Percentiles rank a stretch among this genome's conserved stretches.
Conservation (phyloP, 192 early-diverging fungal genomes). For the Mortierella alpina region DNA sequence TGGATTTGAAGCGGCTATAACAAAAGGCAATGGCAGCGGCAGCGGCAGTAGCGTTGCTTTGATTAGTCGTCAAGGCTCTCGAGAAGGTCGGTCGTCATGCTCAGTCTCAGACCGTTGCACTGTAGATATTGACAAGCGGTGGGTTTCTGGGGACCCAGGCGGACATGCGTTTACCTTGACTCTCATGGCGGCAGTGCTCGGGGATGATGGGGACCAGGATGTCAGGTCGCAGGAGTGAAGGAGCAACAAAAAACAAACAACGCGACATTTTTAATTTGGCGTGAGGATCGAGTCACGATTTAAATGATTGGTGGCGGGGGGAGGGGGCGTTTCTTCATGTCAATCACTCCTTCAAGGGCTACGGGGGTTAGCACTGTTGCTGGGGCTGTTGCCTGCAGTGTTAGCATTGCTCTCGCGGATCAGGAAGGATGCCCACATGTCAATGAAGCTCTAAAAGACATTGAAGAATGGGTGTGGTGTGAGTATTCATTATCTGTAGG, state of each 20-base stretch:
- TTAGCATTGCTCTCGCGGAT: slow-evolving; percentile 69
- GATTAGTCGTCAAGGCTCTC: too few relatives aligned
- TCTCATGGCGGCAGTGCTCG: slow-evolving; percentile 15
- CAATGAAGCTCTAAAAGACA: slow-evolving; percentile 71
- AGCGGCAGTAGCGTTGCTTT: neutral
- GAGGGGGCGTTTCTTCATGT: neutral
- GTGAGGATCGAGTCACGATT: neutral
- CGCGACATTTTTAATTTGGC: neutral
- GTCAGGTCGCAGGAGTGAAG: neutral
- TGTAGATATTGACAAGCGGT: too few relatives aligned
- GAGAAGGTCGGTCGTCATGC: too few relatives aligned
- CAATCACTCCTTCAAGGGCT: slow-evolving; percentile 4
- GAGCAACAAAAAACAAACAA: slow-evolving; percentile 12
- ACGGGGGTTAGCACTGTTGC: slow-evolving; percentile 10
- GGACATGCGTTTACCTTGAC: slow-evolving; percentile 10
- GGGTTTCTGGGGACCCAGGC: too few relatives aligned
- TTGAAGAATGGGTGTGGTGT: neutral
- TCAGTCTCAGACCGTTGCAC: too few relatives aligned
- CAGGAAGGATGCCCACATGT: slow-evolving; percentile 86
- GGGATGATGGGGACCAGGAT: neutral
- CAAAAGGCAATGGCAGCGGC: neutral
- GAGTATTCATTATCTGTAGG: too few relatives aligned
- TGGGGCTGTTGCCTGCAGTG: slow-evolving; percentile 22
- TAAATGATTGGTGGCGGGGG: slow-evolving; percentile 12
- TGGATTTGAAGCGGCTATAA: slow-evolving; percentile 84